Evolutionary conservation across 495 filamentous ascomycete genomes (phyloP), one percentile per base, ranked within the genome.

Genomic region (Melanomma pulvis-pyrius): DNA sequence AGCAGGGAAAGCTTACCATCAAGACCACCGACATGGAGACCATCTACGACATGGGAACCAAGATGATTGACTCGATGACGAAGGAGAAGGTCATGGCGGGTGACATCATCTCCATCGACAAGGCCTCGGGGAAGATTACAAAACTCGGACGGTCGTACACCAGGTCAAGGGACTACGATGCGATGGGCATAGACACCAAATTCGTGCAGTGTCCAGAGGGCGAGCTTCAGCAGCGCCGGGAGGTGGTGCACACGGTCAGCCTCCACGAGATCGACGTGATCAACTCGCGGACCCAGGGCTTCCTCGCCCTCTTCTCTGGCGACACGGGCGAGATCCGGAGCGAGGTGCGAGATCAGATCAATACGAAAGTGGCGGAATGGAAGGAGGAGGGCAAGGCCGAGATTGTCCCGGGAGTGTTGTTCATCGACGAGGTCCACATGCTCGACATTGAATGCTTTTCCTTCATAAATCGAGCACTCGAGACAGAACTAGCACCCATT

Each of bases 11-110:
- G 78, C 89, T 99, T 68, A 99, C 94, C 9, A 97, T 99, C 78
- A 99, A 98, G 78, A 99, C 94, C 21, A 97, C 93, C 70, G 96
- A 99, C 74, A 99, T 99, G 94, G 94, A 99, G 79, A 96, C 94
- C 21, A 91, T 98, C 70, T 98, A 97, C 82, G 94, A 98, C 70
- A 94, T 98, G 91, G 94, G 94, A 44, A 92, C 88, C 58, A 97
- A 98, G 79, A 97, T 98, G 96, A 97, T 99, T 68, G 96, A 99
- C 71, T 90, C 92, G 44, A 96, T 99, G 90, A 96, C 91, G 63
- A 97, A 97, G 78, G 94, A 99, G 81, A 92, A 93, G 59, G 91
- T 99, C 48, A 96, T 97, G 86, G 96, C 96, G 7, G 94, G 94
- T 64, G 94, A 99, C 77, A 90, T 99, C 61, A 97, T 99, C 63